Base-by-base conservation (phyloP, 2,329 filamentous ascomycete species). In the Trichoderma aggressivum region DNA sequence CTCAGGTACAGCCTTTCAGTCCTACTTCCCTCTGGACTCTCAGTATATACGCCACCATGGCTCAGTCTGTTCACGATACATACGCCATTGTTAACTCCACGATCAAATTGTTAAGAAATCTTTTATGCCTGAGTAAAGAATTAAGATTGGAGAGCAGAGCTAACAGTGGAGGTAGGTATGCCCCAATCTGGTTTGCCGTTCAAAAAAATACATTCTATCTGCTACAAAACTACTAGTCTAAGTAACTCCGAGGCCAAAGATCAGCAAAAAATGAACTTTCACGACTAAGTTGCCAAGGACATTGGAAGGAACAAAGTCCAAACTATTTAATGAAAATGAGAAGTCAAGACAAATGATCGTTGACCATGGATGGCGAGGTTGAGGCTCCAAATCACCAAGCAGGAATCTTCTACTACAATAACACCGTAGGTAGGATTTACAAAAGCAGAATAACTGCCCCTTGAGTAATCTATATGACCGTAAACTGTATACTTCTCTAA, bases 201-300 rank as follows among this genome's bases (percentile, higher is more conserved):
- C 39, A n/a, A 2, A 18, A 18, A 18, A 7, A 43, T 18, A 7
- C 1, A 1, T 18, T 43, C 7, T 43, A 16, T 2, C 36, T 18
- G 16, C 3, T 16, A 18, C 16, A 43, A n/a, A 2, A n/a, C 18
- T 7, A 3, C 16, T 10, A 0, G 7, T 43, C 7, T 1, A 0
- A 43, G 39, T n/a, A n/a, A n/a, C n/a, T n/a, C n/a, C n/a, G n/a
- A n/a, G n/a, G n/a, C n/a, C n/a, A n/a, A n/a, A n/a, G n/a, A n/a
- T n/a, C n/a, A n/a, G n/a, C n/a, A n/a, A n/a, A n/a, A n/a, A n/a
- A n/a, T n/a, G n/a, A n/a, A n/a, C n/a, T n/a, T n/a, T n/a, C n/a
- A n/a, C n/a, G n/a, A n/a, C n/a, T n/a, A n/a, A n/a, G n/a, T n/a
- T n/a, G n/a, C n/a, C n/a, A n/a, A n/a, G n/a, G n/a, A n/a, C n/a